These are phyloP conservation scores for Chalciporus sp. DNA, from an alignment of 1,284 basidiomycete species.

Conservation along the genomic window DNA sequence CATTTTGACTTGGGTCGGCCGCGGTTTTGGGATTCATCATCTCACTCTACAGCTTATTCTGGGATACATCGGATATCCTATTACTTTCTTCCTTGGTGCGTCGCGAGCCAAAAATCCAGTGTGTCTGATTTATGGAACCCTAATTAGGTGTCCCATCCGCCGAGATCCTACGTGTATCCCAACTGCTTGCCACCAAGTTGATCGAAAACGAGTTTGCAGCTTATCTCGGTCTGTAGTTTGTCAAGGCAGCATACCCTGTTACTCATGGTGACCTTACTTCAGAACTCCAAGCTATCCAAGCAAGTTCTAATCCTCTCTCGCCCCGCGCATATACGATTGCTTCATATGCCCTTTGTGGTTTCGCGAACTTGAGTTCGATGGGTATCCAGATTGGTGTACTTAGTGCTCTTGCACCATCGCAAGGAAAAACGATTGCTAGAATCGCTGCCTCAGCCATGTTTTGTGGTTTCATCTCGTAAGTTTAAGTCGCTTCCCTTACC, in stretches of 20 bases:
- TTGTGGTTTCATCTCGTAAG: slow-evolving; percentile 71
- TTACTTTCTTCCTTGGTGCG: slow-evolving; percentile 78
- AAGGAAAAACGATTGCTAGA: slow-evolving; percentile 69
- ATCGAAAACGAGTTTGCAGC: slow-evolving; percentile 89
- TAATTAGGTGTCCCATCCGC: slow-evolving; percentile 60
- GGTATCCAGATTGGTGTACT: slow-evolving; percentile 93
- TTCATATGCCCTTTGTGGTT: slow-evolving; percentile 86
- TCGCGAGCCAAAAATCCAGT: neutral
- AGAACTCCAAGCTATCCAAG: slow-evolving; percentile 58
- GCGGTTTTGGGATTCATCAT: slow-evolving; percentile 80
- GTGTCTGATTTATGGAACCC: slow-evolving; percentile 3
- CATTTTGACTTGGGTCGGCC: slow-evolving; percentile 86
- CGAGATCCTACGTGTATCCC: slow-evolving; percentile 76
- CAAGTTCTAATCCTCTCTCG: slow-evolving; percentile 57
- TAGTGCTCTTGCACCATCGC: slow-evolving; percentile 79
- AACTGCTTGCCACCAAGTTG: slow-evolving; percentile 84
- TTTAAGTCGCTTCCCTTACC: neutral
- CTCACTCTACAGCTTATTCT: slow-evolving; percentile 86
- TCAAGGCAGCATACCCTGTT: neutral
- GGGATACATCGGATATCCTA: slow-evolving; percentile 86
- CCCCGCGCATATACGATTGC: slow-evolving; percentile 76
- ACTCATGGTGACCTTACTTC: neutral
- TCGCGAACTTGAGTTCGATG: slow-evolving; percentile 84
- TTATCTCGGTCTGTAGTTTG: slow-evolving; percentile 50
- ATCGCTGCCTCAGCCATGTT: slow-evolving; percentile 80